Percentiles rank a stretch among this genome's conserved stretches.
Evolutionary conservation across 75 land plant species (phyloP).

Genomic region (Pseudotsuga menziesii): DNA sequence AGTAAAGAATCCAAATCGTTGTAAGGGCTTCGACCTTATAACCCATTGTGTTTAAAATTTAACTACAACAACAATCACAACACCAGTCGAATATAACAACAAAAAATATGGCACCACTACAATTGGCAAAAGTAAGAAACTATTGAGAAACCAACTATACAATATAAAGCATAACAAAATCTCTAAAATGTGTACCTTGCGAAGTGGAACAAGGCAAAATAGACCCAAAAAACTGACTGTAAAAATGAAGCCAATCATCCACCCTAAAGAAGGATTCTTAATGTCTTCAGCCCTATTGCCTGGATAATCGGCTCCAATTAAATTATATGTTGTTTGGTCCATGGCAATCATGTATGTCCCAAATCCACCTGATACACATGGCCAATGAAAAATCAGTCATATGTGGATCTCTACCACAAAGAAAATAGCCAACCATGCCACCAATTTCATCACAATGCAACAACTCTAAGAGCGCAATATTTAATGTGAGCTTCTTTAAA

Average conservation of each 20-base stretch:
- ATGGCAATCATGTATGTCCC: conserved; percentile 48
- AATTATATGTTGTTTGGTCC: conserved; percentile 43
- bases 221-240: conserved; percentile 55
- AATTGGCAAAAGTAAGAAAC: background rate
- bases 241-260: conserved; percentile 58
- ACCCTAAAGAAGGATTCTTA: conserved; percentile 52
- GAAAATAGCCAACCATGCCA: background rate
- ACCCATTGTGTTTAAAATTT: background rate
- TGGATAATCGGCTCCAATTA: conserved; percentile 41
- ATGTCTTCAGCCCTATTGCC: conserved; percentile 51
- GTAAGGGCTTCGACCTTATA: background rate
- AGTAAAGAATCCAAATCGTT: background rate
- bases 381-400: background rate
- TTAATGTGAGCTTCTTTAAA: background rate
- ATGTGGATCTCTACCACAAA: background rate
- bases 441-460: background rate
- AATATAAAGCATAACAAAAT: background rate
- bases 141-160: background rate
- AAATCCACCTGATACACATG: conserved; percentile 44
- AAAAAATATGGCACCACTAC: background rate
- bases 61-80: background rate
- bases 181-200: conserved; percentile 35
- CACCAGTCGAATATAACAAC: background rate
- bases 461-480: no score
- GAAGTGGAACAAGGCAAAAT: conserved; percentile 51